Conservation (phyloP, 2,329 filamentous ascomycete genomes). For the Aureobasidium vineae region DNA sequence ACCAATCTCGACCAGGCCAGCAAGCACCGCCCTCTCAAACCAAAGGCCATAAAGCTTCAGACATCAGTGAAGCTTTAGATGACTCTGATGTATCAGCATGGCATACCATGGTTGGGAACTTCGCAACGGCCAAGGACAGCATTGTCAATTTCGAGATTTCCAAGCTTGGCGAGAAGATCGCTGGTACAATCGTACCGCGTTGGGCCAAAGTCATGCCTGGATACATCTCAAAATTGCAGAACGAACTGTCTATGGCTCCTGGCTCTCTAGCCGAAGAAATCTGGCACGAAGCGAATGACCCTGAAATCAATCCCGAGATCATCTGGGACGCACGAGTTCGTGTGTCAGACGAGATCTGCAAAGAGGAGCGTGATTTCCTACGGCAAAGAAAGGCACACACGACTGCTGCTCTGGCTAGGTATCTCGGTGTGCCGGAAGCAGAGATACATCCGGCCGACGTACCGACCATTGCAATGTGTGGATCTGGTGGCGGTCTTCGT, state of each 20-base stretch:
- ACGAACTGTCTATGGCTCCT: slow-evolving; percentile 80
- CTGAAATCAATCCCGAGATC: slow-evolving; percentile 82
- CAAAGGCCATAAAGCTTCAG: slow-evolving; percentile 30
- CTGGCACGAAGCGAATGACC: slow-evolving; percentile 86
- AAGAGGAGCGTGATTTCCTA: slow-evolving; percentile 76
- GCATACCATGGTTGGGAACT: slow-evolving; percentile 33
- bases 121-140: slow-evolving; percentile 33
- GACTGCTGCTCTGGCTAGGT: slow-evolving; percentile 72
- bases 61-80: slow-evolving; percentile 28
- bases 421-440: slow-evolving; percentile 72
- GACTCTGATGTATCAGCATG: slow-evolving; percentile 33
- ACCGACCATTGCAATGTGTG: slow-evolving; percentile 88
- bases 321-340: slow-evolving; percentile 76
- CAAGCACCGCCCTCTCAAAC: slow-evolving; percentile 34
- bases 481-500: slow-evolving; percentile 85
- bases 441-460: slow-evolving; percentile 93
- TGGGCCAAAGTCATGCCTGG: slow-evolving; percentile 77
- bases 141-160: slow-evolving; percentile 35
- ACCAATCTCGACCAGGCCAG: slow-evolving; percentile 17
- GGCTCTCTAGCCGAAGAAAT: slow-evolving; percentile 90
- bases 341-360: slow-evolving; percentile 75
- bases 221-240: slow-evolving; percentile 78
- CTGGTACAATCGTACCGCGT: slow-evolving; percentile 64
- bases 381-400: slow-evolving; percentile 66
- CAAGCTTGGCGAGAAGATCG: slow-evolving; percentile 34